Conservation (phyloP, 352 stramenopile species). For the Pythium monospermum region DNA sequence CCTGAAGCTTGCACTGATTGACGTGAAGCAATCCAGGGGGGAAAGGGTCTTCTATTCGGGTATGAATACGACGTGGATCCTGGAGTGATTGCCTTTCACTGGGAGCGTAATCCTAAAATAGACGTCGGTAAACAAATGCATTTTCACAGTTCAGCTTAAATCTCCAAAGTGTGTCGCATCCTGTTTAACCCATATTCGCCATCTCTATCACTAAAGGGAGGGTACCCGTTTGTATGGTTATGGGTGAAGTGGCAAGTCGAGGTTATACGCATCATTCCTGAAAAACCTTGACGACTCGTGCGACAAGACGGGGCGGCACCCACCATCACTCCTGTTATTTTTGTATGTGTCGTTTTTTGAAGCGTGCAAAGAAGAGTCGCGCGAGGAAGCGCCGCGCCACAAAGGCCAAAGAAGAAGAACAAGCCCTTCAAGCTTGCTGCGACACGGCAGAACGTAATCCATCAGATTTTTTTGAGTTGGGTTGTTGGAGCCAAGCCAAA, state of each 20-base stretch:
- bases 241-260: too few relatives aligned
- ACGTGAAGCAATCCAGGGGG: too few relatives aligned
- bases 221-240: too few relatives aligned
- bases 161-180: too few relatives aligned
- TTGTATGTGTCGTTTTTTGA: not conserved
- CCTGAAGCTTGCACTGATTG: too few relatives aligned
- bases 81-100: too few relatives aligned
- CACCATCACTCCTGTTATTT: constrained; percentile 6
- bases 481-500: not conserved
- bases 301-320: constrained; percentile 17
- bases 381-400: not conserved
- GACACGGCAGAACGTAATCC: too few relatives aligned
- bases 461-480: not conserved
- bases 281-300: constrained; percentile 11
- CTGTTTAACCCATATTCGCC: not conserved
- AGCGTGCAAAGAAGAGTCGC: constrained; percentile 11
- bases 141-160: too few relatives aligned
- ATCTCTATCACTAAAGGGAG: not conserved
- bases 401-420: not conserved
- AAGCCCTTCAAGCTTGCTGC: too few relatives aligned
- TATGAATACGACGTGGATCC: too few relatives aligned
- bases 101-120: constrained; percentile 5
- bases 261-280: not conserved
- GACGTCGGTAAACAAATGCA: not conserved
- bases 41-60: too few relatives aligned